phyloP scores from a whole-genome alignment of 768 basidiomycete genomes.

The Psilocybe azurescens region DNA sequence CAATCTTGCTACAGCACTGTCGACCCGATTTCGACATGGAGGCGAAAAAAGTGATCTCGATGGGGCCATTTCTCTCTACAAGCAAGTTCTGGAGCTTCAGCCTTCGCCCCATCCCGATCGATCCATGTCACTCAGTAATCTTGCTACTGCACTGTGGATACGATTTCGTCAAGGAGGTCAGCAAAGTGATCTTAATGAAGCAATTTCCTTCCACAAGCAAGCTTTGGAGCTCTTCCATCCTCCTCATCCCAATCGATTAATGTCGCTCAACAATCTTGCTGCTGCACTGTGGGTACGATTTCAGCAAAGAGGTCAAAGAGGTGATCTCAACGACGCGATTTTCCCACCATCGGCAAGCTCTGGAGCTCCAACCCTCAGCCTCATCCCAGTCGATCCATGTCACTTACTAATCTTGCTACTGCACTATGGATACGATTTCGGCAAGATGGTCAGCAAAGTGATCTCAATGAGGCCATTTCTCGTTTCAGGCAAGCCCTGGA shows the following conservation, averaged over 20 bases:
- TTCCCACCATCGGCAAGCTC: neutral
- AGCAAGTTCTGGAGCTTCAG: neutral
- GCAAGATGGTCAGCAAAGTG: neutral
- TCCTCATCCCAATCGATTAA: neutral
- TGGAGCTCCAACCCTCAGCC: neutral
- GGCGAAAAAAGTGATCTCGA: neutral
- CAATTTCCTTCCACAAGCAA: neutral
- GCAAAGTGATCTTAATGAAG: neutral
- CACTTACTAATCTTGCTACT: neutral
- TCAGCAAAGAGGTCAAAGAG: neutral
- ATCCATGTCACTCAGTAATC: neutral
- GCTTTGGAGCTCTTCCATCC: neutral
- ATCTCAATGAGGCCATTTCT: too few relatives aligned
- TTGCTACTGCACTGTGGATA: neutral
- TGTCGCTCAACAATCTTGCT: neutral
- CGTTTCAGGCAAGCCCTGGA: too few relatives aligned
- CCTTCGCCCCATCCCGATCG: neutral
- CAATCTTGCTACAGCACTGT: neutral
- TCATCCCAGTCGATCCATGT: neutral
- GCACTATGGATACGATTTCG: neutral
- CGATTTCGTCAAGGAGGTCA: neutral
- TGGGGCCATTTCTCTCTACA: neutral
- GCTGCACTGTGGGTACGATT: neutral
- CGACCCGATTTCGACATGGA: neutral
- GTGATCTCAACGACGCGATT: neutral